phyloP scores from a whole-genome alignment of 164 flowering plant species.

The Liriodendron chinense region DNA sequence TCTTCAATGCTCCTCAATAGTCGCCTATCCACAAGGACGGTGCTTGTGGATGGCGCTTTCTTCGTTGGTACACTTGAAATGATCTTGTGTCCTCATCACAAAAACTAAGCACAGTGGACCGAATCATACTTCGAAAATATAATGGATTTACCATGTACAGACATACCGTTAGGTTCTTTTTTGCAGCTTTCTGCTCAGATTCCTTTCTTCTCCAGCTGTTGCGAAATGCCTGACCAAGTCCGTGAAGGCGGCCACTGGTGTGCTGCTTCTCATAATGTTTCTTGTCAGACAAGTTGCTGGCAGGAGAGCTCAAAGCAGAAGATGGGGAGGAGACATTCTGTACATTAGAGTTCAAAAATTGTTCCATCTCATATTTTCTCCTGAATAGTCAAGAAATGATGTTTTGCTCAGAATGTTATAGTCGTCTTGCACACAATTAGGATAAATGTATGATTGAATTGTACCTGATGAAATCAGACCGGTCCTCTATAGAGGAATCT shows the following conservation, averaged over 20 bases:
- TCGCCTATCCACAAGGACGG: too few species aligned
- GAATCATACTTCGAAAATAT: background rate
- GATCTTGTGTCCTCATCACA: too few species aligned
- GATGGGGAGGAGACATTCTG: constrained; percentile 33
- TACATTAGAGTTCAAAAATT: constrained; percentile 44
- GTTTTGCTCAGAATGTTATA: constrained; percentile 13
- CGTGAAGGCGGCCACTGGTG: constrained; percentile 38
- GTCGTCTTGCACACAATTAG: background rate
- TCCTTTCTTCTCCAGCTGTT: constrained; percentile 85
- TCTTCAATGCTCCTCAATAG: too few species aligned
- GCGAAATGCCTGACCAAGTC: constrained; percentile 71
- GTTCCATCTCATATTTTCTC: constrained; percentile 81
- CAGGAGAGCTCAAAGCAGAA: constrained; percentile 14
- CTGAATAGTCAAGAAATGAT: constrained; percentile 38
- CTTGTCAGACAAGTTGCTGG: constrained; percentile 33
- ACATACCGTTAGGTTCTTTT: constrained; percentile 57
- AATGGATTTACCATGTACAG: background rate
- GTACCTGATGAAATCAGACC: constrained; percentile 81
- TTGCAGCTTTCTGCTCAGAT: constrained; percentile 33
- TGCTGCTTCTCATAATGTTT: constrained; percentile 55
- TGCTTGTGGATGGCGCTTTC: too few species aligned
- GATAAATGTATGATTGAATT: background rate
- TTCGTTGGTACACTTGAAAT: too few species aligned
- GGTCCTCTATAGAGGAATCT: constrained; percentile 69
- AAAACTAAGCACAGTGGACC: background rate